Percentiles rank a stretch among this genome's conserved stretches.
Evolutionary conservation across 257 asterid genomes (phyloP).

Genomic region (Capsicum pubescens): DNA sequence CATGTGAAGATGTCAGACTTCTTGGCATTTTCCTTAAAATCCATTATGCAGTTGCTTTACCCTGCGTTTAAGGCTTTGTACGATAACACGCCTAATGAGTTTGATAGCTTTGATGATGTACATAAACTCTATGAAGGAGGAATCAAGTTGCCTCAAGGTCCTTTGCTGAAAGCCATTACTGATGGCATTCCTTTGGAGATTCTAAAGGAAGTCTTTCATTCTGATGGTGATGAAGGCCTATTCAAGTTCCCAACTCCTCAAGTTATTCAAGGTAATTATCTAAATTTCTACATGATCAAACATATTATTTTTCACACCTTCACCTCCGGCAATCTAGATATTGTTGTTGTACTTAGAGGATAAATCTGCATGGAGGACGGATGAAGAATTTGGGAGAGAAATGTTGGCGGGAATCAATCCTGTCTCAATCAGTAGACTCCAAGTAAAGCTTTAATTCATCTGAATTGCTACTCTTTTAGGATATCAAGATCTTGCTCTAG

Average conservation of each 20-base stretch:
- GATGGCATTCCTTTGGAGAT: constrained; percentile 58
- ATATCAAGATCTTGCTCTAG: background rate
- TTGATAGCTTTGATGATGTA: constrained; percentile 71
- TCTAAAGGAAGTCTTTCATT: constrained; percentile 64
- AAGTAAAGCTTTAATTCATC: constrained; percentile 45
- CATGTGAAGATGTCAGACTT: constrained; percentile 74
- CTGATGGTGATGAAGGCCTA: constrained; percentile 62
- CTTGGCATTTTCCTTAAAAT: constrained; percentile 64
- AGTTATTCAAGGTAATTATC: constrained; percentile 57
- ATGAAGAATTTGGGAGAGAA: constrained; percentile 84
- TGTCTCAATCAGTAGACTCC: constrained; percentile 59
- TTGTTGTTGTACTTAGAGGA: constrained; percentile 48
- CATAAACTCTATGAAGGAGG: constrained; percentile 64
- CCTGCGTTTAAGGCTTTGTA: constrained; percentile 65
- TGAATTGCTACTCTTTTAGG: background rate
- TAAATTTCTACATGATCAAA: background rate
- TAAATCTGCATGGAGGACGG: constrained; percentile 73
- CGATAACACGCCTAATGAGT: constrained; percentile 64
- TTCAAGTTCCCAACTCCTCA: constrained; percentile 69
- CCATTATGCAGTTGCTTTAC: constrained; percentile 57
- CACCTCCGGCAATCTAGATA: background rate
- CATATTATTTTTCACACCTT: background rate
- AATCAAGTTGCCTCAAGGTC: constrained; percentile 41
- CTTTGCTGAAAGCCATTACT: constrained; percentile 47
- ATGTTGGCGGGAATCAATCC: constrained; percentile 83